Evolutionary conservation across 2,329 filamentous ascomycete genomes (phyloP).

Genomic region (Kalmusia sp.): DNA sequence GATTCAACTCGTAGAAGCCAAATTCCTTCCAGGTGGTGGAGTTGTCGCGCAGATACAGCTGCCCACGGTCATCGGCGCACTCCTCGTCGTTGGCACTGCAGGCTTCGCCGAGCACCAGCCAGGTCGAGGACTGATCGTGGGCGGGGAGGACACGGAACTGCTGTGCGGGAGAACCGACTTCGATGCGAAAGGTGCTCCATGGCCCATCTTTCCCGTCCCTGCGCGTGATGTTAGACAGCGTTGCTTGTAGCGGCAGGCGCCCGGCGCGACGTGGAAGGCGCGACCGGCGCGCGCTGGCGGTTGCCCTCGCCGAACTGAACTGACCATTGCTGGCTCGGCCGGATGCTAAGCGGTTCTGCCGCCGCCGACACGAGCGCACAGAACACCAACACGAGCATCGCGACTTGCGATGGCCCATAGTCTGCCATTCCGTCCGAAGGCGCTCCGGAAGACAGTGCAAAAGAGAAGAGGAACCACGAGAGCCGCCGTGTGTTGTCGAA

Average conservation of each 20-base stretch:
- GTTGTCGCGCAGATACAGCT: slow-evolving; percentile 36
- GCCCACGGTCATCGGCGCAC: slow-evolving; percentile 40
- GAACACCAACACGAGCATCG: not conserved
- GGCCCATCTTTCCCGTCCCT: slow-evolving; percentile 42
- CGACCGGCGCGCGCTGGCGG: not conserved
- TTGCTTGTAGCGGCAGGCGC: not conserved
- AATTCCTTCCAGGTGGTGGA: slow-evolving; percentile 42
- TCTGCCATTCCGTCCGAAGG: not conserved
- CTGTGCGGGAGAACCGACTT: slow-evolving; percentile 36
- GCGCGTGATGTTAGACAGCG: slow-evolving; percentile 1
- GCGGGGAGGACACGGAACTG: slow-evolving; percentile 38
- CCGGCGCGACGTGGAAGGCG: not conserved
- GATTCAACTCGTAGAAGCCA: slow-evolving; percentile 41
- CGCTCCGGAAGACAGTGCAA: not conserved
- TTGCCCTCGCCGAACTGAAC: not conserved
- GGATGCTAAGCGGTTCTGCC: not conserved
- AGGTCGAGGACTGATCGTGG: slow-evolving; percentile 43
- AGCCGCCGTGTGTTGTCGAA: not conserved
- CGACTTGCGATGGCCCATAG: not conserved
- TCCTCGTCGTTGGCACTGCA: slow-evolving; percentile 34
- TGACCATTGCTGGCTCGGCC: slow-evolving; percentile 6
- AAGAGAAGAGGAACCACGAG: not conserved
- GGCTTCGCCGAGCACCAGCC: slow-evolving; percentile 43
- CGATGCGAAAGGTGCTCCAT: slow-evolving; percentile 42
- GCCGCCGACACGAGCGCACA: not conserved